Evolutionary conservation across 1,139 yeast genomes (phyloP).

Genomic region (Hemisphaericaspora xylofermentans): DNA sequence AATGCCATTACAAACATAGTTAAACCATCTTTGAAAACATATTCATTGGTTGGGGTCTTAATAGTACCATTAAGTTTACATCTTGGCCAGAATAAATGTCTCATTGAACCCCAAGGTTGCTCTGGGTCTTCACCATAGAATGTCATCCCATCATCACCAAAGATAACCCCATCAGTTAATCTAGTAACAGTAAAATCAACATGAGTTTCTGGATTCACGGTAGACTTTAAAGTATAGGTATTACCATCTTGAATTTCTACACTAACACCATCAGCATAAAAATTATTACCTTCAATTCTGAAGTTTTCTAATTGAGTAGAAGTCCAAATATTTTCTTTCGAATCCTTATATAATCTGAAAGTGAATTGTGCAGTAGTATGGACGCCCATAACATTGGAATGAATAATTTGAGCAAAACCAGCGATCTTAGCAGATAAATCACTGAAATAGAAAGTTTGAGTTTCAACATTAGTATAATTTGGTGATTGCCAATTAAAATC

Average conservation of each 20-base stretch:
- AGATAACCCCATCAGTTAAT: slow-evolving; percentile 79
- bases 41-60: slow-evolving; percentile 24
- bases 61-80: slow-evolving; percentile 68
- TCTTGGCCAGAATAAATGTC: slow-evolving; percentile 96
- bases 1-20: slow-evolving; percentile 96
- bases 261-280: slow-evolving; percentile 69
- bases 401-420: slow-evolving; percentile 94
- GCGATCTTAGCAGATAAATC: slow-evolving; percentile 60
- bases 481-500: slow-evolving; percentile 82
- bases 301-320: slow-evolving; percentile 86
- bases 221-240: slow-evolving; percentile 59
- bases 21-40: slow-evolving; percentile 46
- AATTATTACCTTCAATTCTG: slow-evolving; percentile 72
- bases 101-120: slow-evolving; percentile 96
- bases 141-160: slow-evolving; percentile 85
- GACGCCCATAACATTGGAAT: slow-evolving; percentile 85
- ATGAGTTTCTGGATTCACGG: slow-evolving; percentile 66
- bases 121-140: slow-evolving; percentile 77
- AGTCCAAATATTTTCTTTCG: slow-evolving; percentile 65
- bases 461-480: slow-evolving; percentile 85
- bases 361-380: slow-evolving; percentile 95
- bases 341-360: slow-evolving; percentile 64
- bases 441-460: slow-evolving; percentile 86
- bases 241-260: slow-evolving; percentile 59
- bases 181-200: slow-evolving; percentile 67